Evolutionary conservation across 495 filamentous ascomycete genomes (phyloP).

Genomic region (Hapsidospora chrysogenum): DNA sequence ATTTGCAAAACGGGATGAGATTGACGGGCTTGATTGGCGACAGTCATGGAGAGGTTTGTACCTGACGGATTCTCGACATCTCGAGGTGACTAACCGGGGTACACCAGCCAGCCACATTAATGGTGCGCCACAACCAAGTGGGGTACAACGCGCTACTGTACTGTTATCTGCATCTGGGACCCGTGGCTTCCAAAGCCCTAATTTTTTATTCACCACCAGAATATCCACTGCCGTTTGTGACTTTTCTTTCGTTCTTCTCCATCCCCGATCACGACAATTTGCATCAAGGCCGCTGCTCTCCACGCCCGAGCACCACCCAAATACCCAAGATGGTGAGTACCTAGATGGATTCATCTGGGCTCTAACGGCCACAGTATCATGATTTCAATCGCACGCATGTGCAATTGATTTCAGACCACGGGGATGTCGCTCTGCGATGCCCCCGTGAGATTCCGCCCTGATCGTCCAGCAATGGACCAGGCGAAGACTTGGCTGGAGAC

Average conservation of each 20-base stretch:
- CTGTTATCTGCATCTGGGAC: too few relatives aligned
- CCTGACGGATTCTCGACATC: too few relatives aligned
- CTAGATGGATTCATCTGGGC: constrained; percentile 3
- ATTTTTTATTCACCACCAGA: constrained; percentile 1
- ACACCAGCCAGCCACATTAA: not conserved
- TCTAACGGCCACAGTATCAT: constrained; percentile 7
- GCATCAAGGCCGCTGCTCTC: not conserved
- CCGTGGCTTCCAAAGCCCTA: constrained; percentile 2
- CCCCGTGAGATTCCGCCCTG: constrained; percentile 32
- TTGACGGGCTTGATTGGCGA: not conserved
- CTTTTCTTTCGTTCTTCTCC: constrained; percentile 3
- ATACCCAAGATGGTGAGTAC: constrained; percentile 3
- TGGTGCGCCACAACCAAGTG: not conserved
- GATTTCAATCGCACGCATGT: constrained; percentile 2
- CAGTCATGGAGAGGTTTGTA: not conserved
- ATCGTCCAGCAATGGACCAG: constrained; percentile 31
- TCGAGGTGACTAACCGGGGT: too few relatives aligned
- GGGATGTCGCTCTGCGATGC: too few relatives aligned
- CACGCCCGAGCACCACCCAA: not conserved
- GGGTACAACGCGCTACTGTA: too few relatives aligned
- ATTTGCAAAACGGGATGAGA: not conserved
- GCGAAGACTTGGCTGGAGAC: constrained; percentile 79
- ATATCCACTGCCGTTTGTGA: not conserved
- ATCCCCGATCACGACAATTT: not conserved
- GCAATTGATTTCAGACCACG: constrained; percentile 4